phyloP scores from a whole-genome alignment of 805 yeast species.

The Metschnikowia dekortorum region DNA sequence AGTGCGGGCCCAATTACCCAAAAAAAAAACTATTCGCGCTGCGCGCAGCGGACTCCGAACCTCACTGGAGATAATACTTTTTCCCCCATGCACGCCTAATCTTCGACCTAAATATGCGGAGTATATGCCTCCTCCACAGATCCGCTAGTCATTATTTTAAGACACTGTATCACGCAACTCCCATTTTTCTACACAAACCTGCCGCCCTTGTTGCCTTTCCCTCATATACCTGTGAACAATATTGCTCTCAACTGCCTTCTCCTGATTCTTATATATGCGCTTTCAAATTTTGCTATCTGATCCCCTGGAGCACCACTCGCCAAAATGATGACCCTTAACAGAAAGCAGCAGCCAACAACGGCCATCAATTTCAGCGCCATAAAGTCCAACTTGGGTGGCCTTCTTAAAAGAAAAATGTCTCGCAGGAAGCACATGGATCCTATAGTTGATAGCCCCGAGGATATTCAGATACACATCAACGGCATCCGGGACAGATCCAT shows the following conservation, averaged over 20 bases:
- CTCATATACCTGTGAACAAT: background rate
- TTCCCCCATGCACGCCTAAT: slow-evolving; percentile 3
- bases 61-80: background rate
- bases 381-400: slow-evolving; percentile 18
- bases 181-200: background rate
- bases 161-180: background rate
- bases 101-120: slow-evolving; percentile 2
- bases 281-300: background rate
- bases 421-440: slow-evolving; percentile 15
- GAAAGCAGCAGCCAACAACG: slow-evolving; percentile 12
- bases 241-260: background rate
- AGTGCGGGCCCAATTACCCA: slow-evolving; percentile 2
- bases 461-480: slow-evolving; percentile 4
- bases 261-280: background rate
- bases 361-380: slow-evolving; percentile 1
- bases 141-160: background rate
- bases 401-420: slow-evolving; percentile 16
- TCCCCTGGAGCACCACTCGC: background rate
- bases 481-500: slow-evolving; percentile 1
- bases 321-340: slow-evolving; percentile 14
- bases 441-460: slow-evolving; percentile 7
- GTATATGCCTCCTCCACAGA: background rate
- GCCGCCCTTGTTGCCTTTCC: background rate
- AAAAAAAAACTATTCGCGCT: slow-evolving; percentile 2
- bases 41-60: background rate